Conservation (phyloP, 2,329 filamentous ascomycete genomes). For the Rhytidhysteron rufulum region DNA sequence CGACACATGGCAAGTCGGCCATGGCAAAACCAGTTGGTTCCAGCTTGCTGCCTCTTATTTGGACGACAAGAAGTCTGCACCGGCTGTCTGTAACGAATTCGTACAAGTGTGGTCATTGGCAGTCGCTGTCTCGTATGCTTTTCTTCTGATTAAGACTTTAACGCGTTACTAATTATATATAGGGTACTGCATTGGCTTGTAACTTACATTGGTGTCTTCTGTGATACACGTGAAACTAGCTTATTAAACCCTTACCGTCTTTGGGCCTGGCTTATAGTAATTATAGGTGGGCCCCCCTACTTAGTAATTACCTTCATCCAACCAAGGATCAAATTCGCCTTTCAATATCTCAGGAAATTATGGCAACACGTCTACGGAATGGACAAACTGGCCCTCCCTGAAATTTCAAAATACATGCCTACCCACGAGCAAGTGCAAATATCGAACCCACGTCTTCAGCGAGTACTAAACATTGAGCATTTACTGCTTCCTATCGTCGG, state of each 20-base stretch:
- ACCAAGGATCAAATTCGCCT: conserved; percentile 9
- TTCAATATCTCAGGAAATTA: conserved; percentile 7
- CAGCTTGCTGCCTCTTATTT: conserved; percentile 1
- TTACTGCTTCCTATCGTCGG: conserved; percentile 13
- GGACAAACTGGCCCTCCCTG: conserved; percentile 4
- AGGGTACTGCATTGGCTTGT: conserved; percentile 13
- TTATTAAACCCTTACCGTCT: conserved; percentile 16
- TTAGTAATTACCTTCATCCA: conserved; percentile 3
- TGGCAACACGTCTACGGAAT: neutral
- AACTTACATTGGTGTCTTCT: conserved; percentile 16
- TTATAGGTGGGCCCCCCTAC: conserved; percentile 2
- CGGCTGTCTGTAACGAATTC: conserved; percentile 7
- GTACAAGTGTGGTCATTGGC: conserved; percentile 9
- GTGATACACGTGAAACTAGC: conserved; percentile 13
- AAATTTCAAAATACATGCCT: conserved; percentile 7
- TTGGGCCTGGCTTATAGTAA: conserved; percentile 7
- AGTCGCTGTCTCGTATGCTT: conserved; percentile 8
- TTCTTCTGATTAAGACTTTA: neutral
- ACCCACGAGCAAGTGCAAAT: conserved; percentile 5
- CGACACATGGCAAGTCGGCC: conserved; percentile 9
- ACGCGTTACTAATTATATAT: conserved; percentile 3
- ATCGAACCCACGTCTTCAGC: conserved; percentile 10
- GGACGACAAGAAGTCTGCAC: neutral
- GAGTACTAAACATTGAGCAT: conserved; percentile 16
- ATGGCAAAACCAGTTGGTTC: conserved; percentile 12